Base-by-base conservation (phyloP, 495 filamentous ascomycete genomes). In the Margaritispora aquatica region DNA sequence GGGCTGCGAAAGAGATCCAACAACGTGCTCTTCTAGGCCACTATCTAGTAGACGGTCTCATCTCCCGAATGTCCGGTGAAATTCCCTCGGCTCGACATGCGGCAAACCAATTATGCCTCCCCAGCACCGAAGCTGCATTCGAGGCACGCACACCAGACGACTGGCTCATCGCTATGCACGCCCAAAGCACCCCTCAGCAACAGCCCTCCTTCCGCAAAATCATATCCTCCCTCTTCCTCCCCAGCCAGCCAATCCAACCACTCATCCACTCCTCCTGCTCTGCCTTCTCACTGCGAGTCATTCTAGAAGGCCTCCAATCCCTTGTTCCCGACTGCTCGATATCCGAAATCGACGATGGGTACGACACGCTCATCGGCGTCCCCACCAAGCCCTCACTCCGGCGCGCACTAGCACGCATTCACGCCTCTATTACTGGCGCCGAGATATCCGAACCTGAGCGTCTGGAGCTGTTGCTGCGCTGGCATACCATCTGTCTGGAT, bases 401-500 rank as follows among this genome's bases (percentile, higher is more conserved):
- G 8, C 58, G 69, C 38, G 77, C 75, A 10, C 63, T 80, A 10
- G 71, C 68, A n/a, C 74, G 73, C 51, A 65, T 80, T 4, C 69
- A 76, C 49, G 70, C 75, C 23, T 71, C 69, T 3, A 76, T 77
- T 13, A 63, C 70, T 0, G 72, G 68, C 63, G 69, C 72, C 13
- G 66, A 72, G 51, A 70, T 77, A 27, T 72, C 71, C 1, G 62
- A 69, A 0, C 63, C 70, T 0, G 75, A 80, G 58, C 51, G 72
- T 51, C 67, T 76, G 0, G 75, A 78, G 44, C 66, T 75, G 0
- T 68, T 80, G 2, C 60, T 80, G 2, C 72, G 77, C n/a, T 80
- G 77, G 75, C 77, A 80, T 51, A 72, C 77, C 0, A 70, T 77
- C 21, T 77, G 75, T 46, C 70, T 80, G 3, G 73, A 78, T 63